Evolutionary conservation across 495 filamentous ascomycete species (phyloP), one percentile per base, ranked within the genome.

Genomic region (Cryomyces antarcticus): DNA sequence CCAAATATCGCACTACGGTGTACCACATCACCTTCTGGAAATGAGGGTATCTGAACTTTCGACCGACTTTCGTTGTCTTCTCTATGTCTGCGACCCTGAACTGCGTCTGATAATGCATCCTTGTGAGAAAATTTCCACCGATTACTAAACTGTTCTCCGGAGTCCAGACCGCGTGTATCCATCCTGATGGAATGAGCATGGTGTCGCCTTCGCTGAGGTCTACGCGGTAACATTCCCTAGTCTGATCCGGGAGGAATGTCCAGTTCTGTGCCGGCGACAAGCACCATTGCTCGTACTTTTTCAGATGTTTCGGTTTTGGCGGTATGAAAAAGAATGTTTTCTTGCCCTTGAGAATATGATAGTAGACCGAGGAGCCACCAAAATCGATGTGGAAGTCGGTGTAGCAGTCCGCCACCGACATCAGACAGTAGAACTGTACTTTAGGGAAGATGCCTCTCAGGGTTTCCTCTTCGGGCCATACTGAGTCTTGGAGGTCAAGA

Each of bases 341-440:
- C 54, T 71, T 75, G 42, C 79, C 79, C 51, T 78, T 78, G 40
- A 83, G 53, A 48, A 84, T 81, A 49, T 82, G 79, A 49, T 84
- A 84, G 52, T 76, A 84, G 6, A 84, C 79, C 1, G 77, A 82
- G 6, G 80, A 83, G 4, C 79, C 79, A 37, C 77, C 79, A 58
- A 84, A 84, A 53, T 84, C 79, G 49, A 84, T 79, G 55, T 84
- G 79, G 48, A 83, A 84, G 57, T 84, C 79, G 24, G 79, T 84
- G 46, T 78, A 84, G 47, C 77, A 81, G 53, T 84, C 76, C 13
- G 77, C 74, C 12, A 84, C 80, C 29, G 79, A 84, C 79, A 84
- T 84, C 33, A 84, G 58, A 52, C 72, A 78, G 59, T 80, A 80
- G 49, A 78, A 78, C 43, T 79, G 75, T 6, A 80, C 76, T 46